A percentile compares a stretch with the other conserved stretches of the same genome.
These are phyloP conservation scores for Phytophthora gonapodyides DNA, from an alignment of 352 stramenopile species.

Conservation along the genomic window DNA sequence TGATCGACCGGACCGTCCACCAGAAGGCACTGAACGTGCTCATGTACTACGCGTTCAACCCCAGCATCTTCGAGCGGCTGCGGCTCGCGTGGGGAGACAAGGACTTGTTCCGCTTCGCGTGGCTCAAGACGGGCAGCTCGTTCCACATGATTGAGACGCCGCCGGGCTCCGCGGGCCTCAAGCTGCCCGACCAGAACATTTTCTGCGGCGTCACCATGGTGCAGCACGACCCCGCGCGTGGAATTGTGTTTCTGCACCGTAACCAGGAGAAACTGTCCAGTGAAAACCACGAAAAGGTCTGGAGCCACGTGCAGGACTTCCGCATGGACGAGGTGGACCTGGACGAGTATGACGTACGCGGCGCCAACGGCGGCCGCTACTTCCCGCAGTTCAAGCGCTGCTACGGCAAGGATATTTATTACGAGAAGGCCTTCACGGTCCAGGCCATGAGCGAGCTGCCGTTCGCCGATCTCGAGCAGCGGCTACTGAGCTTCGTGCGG, in stretches of 20 bases:
- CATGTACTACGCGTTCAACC: slow-evolving; percentile 67
- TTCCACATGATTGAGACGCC: slow-evolving; percentile 68
- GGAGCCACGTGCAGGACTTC: slow-evolving; percentile 61
- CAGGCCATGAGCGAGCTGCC: slow-evolving; percentile 42
- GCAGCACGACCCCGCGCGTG: slow-evolving; percentile 55
- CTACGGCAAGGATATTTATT: slow-evolving; percentile 75
- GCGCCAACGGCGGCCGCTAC: slow-evolving; percentile 58
- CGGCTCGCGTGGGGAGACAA: slow-evolving; percentile 78
- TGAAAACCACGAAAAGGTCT: slow-evolving; percentile 43
- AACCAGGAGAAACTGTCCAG: slow-evolving; percentile 63
- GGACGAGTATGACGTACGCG: slow-evolving; percentile 60
- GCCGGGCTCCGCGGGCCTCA: slow-evolving; percentile 48
- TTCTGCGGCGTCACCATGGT: slow-evolving; percentile 80
- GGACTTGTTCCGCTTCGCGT: slow-evolving; percentile 79
- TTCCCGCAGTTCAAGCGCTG: slow-evolving; percentile 62
- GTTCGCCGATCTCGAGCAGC: slow-evolving; percentile 50
- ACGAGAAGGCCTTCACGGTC: slow-evolving; percentile 58
- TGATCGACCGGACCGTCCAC: slow-evolving; percentile 60
- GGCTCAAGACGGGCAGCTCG: slow-evolving; percentile 63
- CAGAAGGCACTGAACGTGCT: slow-evolving; percentile 56
- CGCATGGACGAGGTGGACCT: slow-evolving; percentile 34
- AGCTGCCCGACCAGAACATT: slow-evolving; percentile 47
- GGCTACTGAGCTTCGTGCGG: slow-evolving; percentile 46
- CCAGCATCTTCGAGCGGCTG: slow-evolving; percentile 47
- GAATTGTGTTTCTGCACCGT: slow-evolving; percentile 65